Percentiles rank a stretch among this genome's conserved stretches.
Evolutionary conservation across 192 early-diverging fungal genomes (phyloP).

Genomic region (Radiomyces spectabilis): DNA sequence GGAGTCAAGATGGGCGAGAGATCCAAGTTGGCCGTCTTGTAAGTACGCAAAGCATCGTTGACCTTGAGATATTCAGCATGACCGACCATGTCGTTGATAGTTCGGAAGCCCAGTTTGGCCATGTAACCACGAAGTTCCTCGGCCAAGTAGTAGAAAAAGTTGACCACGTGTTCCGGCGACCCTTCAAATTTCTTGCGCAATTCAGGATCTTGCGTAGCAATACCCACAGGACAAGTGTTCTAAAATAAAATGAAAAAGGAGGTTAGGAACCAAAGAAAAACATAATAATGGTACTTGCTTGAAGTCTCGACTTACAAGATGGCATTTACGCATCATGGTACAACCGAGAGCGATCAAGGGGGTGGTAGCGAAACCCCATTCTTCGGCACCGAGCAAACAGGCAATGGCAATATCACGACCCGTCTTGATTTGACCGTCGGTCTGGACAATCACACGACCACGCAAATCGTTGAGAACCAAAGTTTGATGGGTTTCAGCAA

Average conservation of each 20-base stretch:
- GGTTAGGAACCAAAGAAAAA: background rate
- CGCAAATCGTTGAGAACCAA: conserved; percentile 94
- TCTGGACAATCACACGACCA: conserved; percentile 93
- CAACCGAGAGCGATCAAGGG: conserved; percentile 97
- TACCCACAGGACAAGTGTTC: conserved; percentile 96
- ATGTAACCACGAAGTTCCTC: conserved; percentile 91
- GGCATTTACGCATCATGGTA: conserved; percentile 87
- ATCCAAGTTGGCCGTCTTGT: conserved; percentile 85
- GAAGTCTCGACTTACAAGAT: conserved; percentile 6
- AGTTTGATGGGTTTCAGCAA: conserved; percentile 99
- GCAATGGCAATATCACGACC: conserved; percentile 96
- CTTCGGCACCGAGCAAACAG: conserved; percentile 95
- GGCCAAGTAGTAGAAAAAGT: conserved; percentile 97
- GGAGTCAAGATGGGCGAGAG: conserved; percentile 83
- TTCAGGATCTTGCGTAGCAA: conserved; percentile 94
- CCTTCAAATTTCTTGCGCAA: conserved; percentile 94
- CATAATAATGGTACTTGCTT: background rate
- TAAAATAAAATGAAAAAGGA: conserved; percentile 8
- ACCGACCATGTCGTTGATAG: conserved; percentile 95
- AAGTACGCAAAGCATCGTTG: conserved; percentile 62
- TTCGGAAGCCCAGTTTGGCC: conserved; percentile 90
- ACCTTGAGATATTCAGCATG: conserved; percentile 79
- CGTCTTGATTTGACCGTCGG: conserved; percentile 97
- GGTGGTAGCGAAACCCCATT: conserved; percentile 98
- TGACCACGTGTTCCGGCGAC: conserved; percentile 92